A percentile compares a stretch with the other conserved stretches of the same genome.
These are phyloP conservation scores for Exophiala spinifera DNA, from an alignment of 2,329 filamentous ascomycete genomes.

Conservation along the genomic window DNA sequence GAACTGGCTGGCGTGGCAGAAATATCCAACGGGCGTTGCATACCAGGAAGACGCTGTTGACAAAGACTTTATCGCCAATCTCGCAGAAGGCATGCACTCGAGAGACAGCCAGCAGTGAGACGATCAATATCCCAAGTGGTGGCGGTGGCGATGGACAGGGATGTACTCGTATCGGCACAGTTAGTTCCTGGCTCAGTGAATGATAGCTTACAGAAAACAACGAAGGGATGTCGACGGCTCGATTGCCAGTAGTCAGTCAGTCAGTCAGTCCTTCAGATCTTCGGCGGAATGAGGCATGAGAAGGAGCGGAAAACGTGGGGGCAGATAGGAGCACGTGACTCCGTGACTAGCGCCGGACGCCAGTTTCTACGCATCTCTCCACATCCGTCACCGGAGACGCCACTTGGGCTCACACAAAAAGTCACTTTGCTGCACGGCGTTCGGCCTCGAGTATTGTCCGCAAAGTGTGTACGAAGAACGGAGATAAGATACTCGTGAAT, in stretches of 20 bases:
- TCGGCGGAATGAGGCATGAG: no score
- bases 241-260: no score
- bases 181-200: no score
- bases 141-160: no score
- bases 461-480: no score
- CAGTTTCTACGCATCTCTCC: neutral
- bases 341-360: neutral
- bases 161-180: no score
- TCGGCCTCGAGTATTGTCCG: neutral
- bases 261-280: no score
- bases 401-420: neutral
- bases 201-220: no score
- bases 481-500: no score
- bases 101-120: neutral
- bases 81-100: constrained; percentile 14
- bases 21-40: constrained; percentile 9
- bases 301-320: no score
- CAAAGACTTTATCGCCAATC: constrained; percentile 11
- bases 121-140: no score
- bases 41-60: constrained; percentile 21
- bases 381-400: neutral
- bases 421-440: neutral
- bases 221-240: no score
- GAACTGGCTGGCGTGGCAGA: constrained; percentile 21
- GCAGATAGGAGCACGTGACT: neutral